These are phyloP conservation scores for Amesomyces nigricolor DNA, from an alignment of 2,329 filamentous ascomycete genomes.

Conservation along the genomic window DNA sequence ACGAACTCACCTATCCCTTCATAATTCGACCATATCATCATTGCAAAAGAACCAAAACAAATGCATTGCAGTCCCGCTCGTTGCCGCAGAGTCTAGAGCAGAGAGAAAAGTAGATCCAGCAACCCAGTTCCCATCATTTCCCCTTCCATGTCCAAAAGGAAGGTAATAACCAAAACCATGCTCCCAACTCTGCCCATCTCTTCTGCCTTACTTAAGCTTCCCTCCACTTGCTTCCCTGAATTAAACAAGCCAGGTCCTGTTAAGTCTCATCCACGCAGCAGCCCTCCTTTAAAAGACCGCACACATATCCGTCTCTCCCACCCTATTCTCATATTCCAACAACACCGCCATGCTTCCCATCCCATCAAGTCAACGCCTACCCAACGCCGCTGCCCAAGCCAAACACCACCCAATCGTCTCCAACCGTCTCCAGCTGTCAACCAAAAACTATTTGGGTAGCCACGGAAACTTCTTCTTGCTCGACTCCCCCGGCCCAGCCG, in stretches of 20 bases:
- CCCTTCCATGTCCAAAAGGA: not conserved
- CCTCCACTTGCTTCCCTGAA: constrained; percentile 5
- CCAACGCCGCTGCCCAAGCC: too few relatives aligned
- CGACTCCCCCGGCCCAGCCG: constrained; percentile 41
- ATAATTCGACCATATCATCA: not conserved
- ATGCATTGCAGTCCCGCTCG: constrained; percentile 4
- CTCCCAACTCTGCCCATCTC: not conserved
- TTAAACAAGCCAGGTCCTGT: not conserved
- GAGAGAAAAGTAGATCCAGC: not conserved
- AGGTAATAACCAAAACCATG: not conserved
- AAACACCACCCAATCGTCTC: not conserved
- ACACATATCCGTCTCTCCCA: not conserved
- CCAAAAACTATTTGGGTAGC: constrained; percentile 44
- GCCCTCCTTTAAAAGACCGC: not conserved
- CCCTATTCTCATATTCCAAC: not conserved
- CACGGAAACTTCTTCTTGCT: constrained; percentile 62
- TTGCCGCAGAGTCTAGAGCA: constrained; percentile 13
- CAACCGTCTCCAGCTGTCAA: not conserved
- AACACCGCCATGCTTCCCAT: not conserved
- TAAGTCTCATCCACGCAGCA: not conserved
- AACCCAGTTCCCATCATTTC: not conserved
- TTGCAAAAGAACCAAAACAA: not conserved
- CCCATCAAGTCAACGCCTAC: not conserved
- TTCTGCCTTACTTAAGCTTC: not conserved
- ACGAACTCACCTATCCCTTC: not conserved